Conservation (phyloP, 345 rosid genomes). For the Lepidium sativum region DNA sequence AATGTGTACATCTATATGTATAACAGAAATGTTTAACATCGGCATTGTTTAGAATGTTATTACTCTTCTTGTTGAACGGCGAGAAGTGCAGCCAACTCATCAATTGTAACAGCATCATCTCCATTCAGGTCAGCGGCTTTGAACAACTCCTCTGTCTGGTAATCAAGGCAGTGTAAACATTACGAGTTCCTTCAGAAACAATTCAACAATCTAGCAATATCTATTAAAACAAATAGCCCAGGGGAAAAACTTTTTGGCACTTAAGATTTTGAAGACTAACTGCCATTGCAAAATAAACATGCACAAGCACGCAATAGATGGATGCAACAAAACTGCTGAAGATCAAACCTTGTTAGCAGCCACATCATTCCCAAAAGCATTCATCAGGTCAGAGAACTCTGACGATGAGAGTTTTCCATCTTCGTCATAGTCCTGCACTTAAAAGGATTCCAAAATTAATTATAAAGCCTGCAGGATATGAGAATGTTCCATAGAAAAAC, state of each 20-base stretch:
- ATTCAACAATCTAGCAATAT: background rate
- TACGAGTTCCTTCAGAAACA: background rate
- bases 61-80: constrained; percentile 86
- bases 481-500: background rate
- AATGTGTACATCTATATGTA: background rate
- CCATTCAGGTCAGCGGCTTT: constrained; percentile 83
- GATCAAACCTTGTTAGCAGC: constrained; percentile 71
- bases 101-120: constrained; percentile 83
- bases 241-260: background rate
- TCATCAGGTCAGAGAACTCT: constrained; percentile 73
- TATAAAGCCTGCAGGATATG: background rate
- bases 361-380: constrained; percentile 78
- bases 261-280: background rate
- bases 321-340: background rate
- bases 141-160: constrained; percentile 86
- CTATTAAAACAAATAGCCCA: background rate
- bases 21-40: background rate
- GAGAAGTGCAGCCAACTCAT: constrained; percentile 89
- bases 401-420: constrained; percentile 82
- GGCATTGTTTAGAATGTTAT: constrained; percentile 12
- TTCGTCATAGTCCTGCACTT: constrained; percentile 61
- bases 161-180: constrained; percentile 11
- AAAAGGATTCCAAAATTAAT: constrained; percentile 18
- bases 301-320: background rate
- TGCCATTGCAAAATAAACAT: constrained; percentile 3